Base-by-base conservation (phyloP, 106 monocot species). In the Acorus gramineus region DNA sequence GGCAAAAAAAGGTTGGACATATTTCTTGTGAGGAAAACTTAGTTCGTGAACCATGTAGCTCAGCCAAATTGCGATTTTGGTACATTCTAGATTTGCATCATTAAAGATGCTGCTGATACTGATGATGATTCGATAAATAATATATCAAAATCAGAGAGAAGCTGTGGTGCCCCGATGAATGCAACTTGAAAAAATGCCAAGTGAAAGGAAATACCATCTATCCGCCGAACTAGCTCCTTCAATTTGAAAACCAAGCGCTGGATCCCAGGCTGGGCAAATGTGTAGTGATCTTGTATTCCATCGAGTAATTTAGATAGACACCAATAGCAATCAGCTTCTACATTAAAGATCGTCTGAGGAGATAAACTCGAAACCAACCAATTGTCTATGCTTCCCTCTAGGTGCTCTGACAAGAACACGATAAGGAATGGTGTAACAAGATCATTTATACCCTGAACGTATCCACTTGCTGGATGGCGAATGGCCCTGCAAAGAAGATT, bases 271-370 rank as follows among this genome's bases (percentile, higher is more conserved):
- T 96, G 96, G 73, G 96, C 96, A 83, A 96, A 96, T 46, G 96
- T 96, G 66, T 96, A 96, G 67, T 96, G 90, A 65, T 96, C 96
- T 66, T 96, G 96, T 91, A 96, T 96, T 5, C 96, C 96, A 83
- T 96, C 96, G 47, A 96, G 85, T 63, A 96, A 78, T 76, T 96
- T 91, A 46, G 96, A 96, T 4, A 96, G 87, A 71, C 96, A 91
- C 96, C 96, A 96, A 83, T 96, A 96, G 59, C 96, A 96, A 42
- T 96, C 96, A 3, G 96, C 87, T 87, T 96, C 96, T 50, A 91
- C 69, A 66, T 91, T 73, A 67, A 81, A 87, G 14, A 96, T 73
- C 12, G 73, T 72, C 61, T 87, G 74, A 49, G 80, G 74, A 77
- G 90, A 85, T 64, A 96, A 83, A 70, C 81, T 66, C 9, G 77